Evolutionary conservation across 2,329 filamentous ascomycete species (phyloP).

Genomic region (Fusarium sterilihyphosum): DNA sequence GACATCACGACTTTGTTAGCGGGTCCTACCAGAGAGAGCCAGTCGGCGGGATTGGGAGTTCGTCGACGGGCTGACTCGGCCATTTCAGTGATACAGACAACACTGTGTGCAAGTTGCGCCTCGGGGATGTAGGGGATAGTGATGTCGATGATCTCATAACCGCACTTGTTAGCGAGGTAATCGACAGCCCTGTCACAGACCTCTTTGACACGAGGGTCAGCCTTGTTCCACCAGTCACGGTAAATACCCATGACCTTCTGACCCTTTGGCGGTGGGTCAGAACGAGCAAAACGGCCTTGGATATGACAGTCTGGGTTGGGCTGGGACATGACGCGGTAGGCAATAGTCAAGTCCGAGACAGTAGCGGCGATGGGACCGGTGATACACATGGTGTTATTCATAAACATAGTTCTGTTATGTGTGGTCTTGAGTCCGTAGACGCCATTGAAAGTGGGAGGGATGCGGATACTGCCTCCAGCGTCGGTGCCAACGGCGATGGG

Average conservation of each 20-base stretch:
- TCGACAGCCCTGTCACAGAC: constrained; percentile 71
- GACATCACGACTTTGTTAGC: constrained; percentile 77
- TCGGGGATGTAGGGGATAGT: constrained; percentile 73
- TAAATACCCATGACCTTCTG: constrained; percentile 76
- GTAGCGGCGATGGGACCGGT: constrained; percentile 80
- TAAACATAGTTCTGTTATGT: constrained; percentile 73
- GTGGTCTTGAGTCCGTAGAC: constrained; percentile 84
- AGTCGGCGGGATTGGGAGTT: constrained; percentile 56
- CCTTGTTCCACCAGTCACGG: constrained; percentile 58
- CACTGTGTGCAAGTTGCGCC: constrained; percentile 79
- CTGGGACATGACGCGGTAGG: constrained; percentile 82
- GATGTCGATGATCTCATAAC: constrained; percentile 66
- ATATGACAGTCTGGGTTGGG: constrained; percentile 72
- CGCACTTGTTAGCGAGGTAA: constrained; percentile 62
- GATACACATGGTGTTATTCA: constrained; percentile 67
- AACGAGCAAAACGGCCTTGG: constrained; percentile 71
- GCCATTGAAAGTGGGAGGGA: constrained; percentile 80
- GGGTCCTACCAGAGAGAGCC: constrained; percentile 67
- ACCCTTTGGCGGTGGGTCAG: constrained; percentile 54
- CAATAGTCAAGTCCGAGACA: constrained; percentile 79
- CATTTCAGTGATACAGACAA: constrained; percentile 80
- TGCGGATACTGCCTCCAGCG: constrained; percentile 78
- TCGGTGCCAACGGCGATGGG: constrained; percentile 82
- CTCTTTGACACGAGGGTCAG: constrained; percentile 70
- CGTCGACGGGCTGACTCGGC: constrained; percentile 58